A percentile compares a stretch with the other conserved stretches of the same genome.
These are phyloP conservation scores for Lactifluus volemus DNA, from an alignment of 768 basidiomycete genomes.

Conservation along the genomic window DNA sequence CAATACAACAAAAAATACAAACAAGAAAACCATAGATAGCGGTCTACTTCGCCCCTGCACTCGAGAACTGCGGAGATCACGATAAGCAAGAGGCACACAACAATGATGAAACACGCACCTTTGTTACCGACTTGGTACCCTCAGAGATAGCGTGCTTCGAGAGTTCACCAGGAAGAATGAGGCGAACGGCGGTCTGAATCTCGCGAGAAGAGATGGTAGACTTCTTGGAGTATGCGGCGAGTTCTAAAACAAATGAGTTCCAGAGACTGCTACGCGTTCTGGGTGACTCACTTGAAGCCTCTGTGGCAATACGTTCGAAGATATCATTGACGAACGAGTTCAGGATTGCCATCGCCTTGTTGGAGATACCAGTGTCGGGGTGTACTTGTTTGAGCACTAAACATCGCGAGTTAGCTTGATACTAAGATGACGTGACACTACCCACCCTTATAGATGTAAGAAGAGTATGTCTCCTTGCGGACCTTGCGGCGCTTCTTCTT, in stretches of 20 bases:
- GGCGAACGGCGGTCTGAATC: slow-evolving; percentile 92
- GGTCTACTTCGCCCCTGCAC: slow-evolving; percentile 25
- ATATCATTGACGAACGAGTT: slow-evolving; percentile 94
- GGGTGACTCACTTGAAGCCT: slow-evolving; percentile 64
- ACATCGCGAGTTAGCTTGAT: background rate
- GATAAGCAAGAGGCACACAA: background rate
- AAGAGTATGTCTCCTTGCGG: slow-evolving; percentile 88
- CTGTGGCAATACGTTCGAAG: slow-evolving; percentile 86
- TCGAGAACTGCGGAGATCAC: slow-evolving; percentile 20
- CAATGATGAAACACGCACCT: slow-evolving; percentile 26
- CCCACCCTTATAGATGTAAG: slow-evolving; percentile 89
- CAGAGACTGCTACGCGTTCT: background rate
- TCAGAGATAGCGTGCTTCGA: slow-evolving; percentile 99
- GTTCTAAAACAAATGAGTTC: slow-evolving; percentile 42
- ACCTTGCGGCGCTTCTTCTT: slow-evolving; percentile 87
- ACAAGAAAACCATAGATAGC: slow-evolving; percentile 5
- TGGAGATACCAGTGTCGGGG: slow-evolving; percentile 97
- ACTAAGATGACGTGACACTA: slow-evolving; percentile 15
- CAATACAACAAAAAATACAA: slow-evolving; percentile 20
- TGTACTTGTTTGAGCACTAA: slow-evolving; percentile 94
- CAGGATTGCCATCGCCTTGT: slow-evolving; percentile 90
- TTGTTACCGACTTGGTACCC: slow-evolving; percentile 72
- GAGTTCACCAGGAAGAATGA: slow-evolving; percentile 94
- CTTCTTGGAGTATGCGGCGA: slow-evolving; percentile 97
- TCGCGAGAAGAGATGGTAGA: slow-evolving; percentile 98